Percentiles rank a stretch among this genome's conserved stretches.
Conservation (phyloP, 2,329 filamentous ascomycete genomes). For the Penicillium freii region DNA sequence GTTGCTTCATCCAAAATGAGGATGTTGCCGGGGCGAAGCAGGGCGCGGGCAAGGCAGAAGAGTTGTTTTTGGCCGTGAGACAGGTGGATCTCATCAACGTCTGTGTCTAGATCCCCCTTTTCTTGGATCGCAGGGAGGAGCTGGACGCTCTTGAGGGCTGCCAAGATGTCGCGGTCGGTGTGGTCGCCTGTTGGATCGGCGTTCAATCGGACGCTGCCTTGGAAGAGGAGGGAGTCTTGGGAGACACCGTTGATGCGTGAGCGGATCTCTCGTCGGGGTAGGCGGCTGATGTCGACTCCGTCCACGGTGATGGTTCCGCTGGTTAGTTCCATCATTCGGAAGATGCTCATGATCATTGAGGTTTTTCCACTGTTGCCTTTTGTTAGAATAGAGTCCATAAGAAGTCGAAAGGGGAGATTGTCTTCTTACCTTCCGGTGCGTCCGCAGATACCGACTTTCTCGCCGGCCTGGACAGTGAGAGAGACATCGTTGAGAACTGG, state of each 20-base stretch:
- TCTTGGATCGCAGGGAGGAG: conserved; percentile 38
- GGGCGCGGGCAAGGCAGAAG: conserved; percentile 61
- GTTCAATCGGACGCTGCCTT: conserved; percentile 42
- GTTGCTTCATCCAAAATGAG: conserved; percentile 47
- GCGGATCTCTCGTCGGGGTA: conserved; percentile 43
- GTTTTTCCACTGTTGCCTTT: conserved; percentile 40
- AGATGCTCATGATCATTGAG: conserved; percentile 43
- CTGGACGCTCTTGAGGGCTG: conserved; percentile 40
- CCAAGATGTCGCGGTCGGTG: conserved; percentile 36
- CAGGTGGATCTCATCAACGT: conserved; percentile 51
- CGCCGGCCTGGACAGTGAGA: conserved; percentile 44
- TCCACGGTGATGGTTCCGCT: conserved; percentile 45
- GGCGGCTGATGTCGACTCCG: conserved; percentile 40
- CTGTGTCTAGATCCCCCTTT: conserved; percentile 41
- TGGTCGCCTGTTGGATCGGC: conserved; percentile 37
- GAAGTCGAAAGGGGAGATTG: neutral
- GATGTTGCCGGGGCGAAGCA: conserved; percentile 50
- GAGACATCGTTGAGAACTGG: conserved; percentile 48
- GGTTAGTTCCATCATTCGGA: conserved; percentile 44
- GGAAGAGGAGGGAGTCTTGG: conserved; percentile 46
- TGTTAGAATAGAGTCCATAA: conserved; percentile 1
- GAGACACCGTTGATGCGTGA: conserved; percentile 44
- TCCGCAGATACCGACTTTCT: conserved; percentile 45
- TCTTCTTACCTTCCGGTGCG: conserved; percentile 38
- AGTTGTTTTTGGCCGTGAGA: conserved; percentile 63